A percentile compares a stretch with the other conserved stretches of the same genome.
Evolutionary conservation across 169 alveolate species (phyloP).

Genomic region (Cryptosporidium felis): DNA sequence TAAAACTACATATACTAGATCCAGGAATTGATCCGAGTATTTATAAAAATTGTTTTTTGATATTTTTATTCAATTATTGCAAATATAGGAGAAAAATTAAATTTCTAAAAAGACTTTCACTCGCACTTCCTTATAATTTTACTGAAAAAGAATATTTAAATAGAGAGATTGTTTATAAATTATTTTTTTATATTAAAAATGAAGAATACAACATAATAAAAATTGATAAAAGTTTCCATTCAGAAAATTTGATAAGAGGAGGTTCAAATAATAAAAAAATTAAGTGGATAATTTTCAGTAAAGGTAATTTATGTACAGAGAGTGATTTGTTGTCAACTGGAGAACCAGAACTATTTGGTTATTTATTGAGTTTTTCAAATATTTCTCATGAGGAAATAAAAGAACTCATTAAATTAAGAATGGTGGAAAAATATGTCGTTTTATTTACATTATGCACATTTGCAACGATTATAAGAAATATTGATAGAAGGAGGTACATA

Average conservation of each 20-base stretch:
- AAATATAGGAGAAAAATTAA: slow-evolving; percentile 1
- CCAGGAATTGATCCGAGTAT: slow-evolving; percentile 42
- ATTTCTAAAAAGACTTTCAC: background rate
- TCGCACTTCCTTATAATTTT: background rate
- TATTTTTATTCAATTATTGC: background rate
- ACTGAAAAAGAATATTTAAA: background rate
- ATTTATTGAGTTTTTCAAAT: background rate
- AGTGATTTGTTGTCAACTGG: background rate
- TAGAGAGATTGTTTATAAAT: background rate
- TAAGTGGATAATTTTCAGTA: background rate
- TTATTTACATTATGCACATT: background rate
- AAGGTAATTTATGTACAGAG: background rate
- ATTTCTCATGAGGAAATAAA: background rate
- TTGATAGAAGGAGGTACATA: background rate
- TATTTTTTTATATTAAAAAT: background rate
- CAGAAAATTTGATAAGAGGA: background rate
- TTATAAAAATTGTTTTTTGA: background rate
- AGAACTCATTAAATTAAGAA: background rate
- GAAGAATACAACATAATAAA: background rate
- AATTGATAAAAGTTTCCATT: background rate
- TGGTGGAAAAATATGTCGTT: background rate
- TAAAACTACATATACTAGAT: slow-evolving; percentile 14
- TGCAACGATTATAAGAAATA: background rate
- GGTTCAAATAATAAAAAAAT: background rate
- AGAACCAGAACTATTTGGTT: slow-evolving; percentile 5